Evolutionary conservation across 31 red algal species (phyloP), one percentile per base, ranked within the genome.

Genomic region (Odonthalia washingtoniensis): DNA sequence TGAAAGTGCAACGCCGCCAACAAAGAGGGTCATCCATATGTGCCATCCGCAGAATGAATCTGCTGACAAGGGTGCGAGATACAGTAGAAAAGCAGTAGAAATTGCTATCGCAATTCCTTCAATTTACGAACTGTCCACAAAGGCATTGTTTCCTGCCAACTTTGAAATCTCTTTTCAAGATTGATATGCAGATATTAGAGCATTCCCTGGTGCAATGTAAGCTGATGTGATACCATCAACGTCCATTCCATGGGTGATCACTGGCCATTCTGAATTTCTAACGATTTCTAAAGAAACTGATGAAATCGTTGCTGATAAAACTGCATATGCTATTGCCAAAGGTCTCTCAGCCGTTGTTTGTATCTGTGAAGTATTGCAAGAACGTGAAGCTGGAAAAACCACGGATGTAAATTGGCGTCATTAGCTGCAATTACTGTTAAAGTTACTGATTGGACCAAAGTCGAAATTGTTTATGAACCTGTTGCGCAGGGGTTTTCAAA

Each of bases 401-500:
- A 75, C 85, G 67, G 93, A 93, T 21, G 95, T 97, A 33, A 93
- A 93, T 77, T 88, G 94, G 76, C 65, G 95, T 3, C 98, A 83
- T 53, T 99, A 24, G 27, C 78, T 5, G 98, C 98, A 37, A 88
- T 97, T 65, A 88, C 90, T 1, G 87, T 5, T 33, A 87, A 82
- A 43, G 82, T 91, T 30, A 70, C 63, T 37, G 98, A 99, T 74
- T 99, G 98, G 98, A 35, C 41, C 28, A 89, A 93, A 16, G 90
- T 99, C 3, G 98, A 97, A 31, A 97, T 99, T 80, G 98, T 95
- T 18, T 99, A 99, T 72, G 98, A 99, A 79, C 98, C 98, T 1
- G 95, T 99, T 1, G n/a, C n/a, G n/a, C n/a, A n/a, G n/a, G n/a
- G n/a, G n/a, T n/a, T n/a, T n/a, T n/a, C n/a, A n/a, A n/a, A n/a